Conservation (phyloP, 2,329 filamentous ascomycete genomes). For the Fusarium coffeatum region DNA sequence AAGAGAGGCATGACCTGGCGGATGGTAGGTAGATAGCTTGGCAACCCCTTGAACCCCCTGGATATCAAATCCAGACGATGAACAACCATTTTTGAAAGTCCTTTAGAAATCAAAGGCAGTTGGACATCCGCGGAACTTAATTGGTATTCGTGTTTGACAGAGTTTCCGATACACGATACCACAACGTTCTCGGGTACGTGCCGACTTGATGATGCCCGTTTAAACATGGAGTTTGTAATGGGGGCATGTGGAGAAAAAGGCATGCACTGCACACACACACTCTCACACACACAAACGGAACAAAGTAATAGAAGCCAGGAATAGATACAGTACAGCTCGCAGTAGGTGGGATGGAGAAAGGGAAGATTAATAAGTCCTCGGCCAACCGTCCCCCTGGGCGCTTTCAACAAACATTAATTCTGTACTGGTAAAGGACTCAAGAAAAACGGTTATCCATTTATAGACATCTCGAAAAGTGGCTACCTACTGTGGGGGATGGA, state of each 20-base stretch:
- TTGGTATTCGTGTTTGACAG: neutral
- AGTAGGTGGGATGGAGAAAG: neutral
- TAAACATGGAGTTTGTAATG: constrained; percentile 2
- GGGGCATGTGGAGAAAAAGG: constrained; percentile 22
- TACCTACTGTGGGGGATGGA: neutral
- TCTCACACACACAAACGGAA: constrained; percentile 11
- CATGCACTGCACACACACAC: neutral
- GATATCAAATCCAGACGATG: neutral
- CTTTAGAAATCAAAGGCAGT: neutral
- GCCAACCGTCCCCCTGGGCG: neutral
- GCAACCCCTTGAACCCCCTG: neutral
- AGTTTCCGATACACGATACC: constrained; percentile 9
- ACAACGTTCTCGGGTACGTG: constrained; percentile 24
- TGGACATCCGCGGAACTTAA: neutral
- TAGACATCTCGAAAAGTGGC: constrained; percentile 9
- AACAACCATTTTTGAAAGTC: neutral
- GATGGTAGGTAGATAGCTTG: constrained; percentile 1
- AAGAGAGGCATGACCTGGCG: neutral
- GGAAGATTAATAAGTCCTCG: neutral
- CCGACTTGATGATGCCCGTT: constrained; percentile 12
- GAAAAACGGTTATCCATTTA: neutral
- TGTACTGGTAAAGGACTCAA: neutral
- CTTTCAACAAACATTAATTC: neutral
- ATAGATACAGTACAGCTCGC: neutral
- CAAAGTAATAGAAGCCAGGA: neutral